These are phyloP conservation scores for Phytophthora tentaculata DNA, from an alignment of 352 stramenopile species.

Conservation along the genomic window DNA sequence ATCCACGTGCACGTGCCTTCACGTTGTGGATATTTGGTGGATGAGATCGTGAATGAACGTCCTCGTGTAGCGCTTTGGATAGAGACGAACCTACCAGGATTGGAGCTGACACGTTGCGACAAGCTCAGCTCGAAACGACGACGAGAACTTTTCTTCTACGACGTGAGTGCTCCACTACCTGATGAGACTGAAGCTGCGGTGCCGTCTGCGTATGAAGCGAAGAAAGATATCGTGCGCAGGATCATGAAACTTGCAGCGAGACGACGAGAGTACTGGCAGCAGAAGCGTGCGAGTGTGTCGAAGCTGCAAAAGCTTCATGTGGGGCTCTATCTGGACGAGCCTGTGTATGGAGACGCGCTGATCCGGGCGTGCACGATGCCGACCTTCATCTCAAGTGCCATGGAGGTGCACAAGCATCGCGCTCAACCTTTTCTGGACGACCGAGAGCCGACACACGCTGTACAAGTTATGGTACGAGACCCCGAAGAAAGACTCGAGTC, in stretches of 20 bases:
- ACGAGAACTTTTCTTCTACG: constrained; percentile 55
- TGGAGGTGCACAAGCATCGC: constrained; percentile 68
- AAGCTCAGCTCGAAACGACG: constrained; percentile 40
- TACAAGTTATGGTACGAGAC: constrained; percentile 57
- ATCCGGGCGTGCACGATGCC: constrained; percentile 58
- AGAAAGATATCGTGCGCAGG: constrained; percentile 48
- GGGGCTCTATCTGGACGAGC: constrained; percentile 46
- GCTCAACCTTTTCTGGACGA: constrained; percentile 27
- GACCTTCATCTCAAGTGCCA: constrained; percentile 74
- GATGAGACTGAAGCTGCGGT: constrained; percentile 30
- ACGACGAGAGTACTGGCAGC: constrained; percentile 44
- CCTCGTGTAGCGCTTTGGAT: constrained; percentile 50
- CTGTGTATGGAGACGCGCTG: constrained; percentile 55
- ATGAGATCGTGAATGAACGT: constrained; percentile 46
- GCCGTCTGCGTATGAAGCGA: constrained; percentile 26
- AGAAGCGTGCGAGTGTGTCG: constrained; percentile 41
- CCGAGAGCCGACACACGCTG: constrained; percentile 41
- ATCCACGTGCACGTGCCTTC: constrained; percentile 41
- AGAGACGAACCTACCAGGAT: constrained; percentile 43
- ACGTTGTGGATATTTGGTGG: constrained; percentile 53
- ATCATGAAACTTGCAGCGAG: constrained; percentile 39
- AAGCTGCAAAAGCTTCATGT: constrained; percentile 35
- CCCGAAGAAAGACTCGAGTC: constrained; percentile 51
- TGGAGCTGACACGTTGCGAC: constrained; percentile 45
- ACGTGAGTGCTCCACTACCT: constrained; percentile 43